Evolutionary conservation across 164 flowering plant genomes (phyloP).

Genomic region (Brasenia schreberi): DNA sequence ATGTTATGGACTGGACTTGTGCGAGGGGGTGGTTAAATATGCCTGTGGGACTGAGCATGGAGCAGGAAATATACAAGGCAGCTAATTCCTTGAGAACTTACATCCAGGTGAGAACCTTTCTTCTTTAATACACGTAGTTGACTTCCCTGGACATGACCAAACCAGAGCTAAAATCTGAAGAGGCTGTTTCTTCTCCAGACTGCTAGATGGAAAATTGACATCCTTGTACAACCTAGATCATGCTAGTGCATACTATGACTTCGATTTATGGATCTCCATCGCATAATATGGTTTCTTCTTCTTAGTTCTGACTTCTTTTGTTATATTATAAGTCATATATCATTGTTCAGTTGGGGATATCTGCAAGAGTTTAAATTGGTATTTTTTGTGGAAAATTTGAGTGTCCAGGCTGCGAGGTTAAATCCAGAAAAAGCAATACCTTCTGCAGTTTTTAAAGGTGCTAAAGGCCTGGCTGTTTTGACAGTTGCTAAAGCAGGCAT

Average conservation of each 20-base stretch:
- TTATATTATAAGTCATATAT: too few relatives aligned
- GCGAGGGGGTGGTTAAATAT: slow-evolving; percentile 82
- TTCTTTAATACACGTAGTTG: neutral
- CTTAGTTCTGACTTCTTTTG: neutral
- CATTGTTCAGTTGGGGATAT: too few relatives aligned
- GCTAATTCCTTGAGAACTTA: slow-evolving; percentile 56
- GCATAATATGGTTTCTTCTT: too few relatives aligned
- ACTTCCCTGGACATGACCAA: neutral
- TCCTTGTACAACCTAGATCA: neutral
- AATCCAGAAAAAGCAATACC: slow-evolving; percentile 85
- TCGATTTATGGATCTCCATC: too few relatives aligned
- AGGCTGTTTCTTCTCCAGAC: neutral
- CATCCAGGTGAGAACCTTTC: slow-evolving; percentile 38
- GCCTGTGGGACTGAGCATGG: slow-evolving; percentile 92
- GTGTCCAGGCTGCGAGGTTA: slow-evolving; percentile 52
- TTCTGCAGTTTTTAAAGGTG: slow-evolving; percentile 63
- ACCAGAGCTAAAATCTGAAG: neutral
- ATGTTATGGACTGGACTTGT: slow-evolving; percentile 85
- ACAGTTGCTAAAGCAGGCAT: slow-evolving; percentile 87
- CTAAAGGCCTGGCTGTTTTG: slow-evolving; percentile 75
- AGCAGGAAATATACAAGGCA: slow-evolving; percentile 85
- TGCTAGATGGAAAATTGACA: neutral
- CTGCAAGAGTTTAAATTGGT: too few relatives aligned
- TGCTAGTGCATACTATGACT: neutral
- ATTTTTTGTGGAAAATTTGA: neutral